These are phyloP conservation scores for Tetrastigma voinierianum DNA, from an alignment of 164 flowering plant species.

Conservation along the genomic window DNA sequence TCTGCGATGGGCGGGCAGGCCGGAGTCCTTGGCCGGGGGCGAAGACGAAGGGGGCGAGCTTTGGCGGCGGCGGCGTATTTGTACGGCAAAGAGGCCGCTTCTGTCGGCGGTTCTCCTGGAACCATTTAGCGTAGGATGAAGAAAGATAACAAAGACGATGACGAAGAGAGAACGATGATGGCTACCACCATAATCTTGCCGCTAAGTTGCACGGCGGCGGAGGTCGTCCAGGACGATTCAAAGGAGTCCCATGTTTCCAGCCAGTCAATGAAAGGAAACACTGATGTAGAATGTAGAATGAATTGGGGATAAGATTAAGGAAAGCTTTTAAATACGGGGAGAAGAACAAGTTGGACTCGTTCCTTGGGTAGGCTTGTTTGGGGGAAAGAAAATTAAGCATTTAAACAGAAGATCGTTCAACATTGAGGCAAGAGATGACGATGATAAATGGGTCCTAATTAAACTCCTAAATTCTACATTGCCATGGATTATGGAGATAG, in stretches of 20 bases:
- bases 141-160: slow-evolving; percentile 55
- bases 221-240: slow-evolving; percentile 5
- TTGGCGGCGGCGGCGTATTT: slow-evolving; percentile 22
- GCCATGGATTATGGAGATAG: no score
- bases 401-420: slow-evolving; percentile 5
- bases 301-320: neutral
- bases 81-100: slow-evolving; percentile 1
- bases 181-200: slow-evolving; percentile 63
- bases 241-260: slow-evolving; percentile 5
- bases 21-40: slow-evolving; percentile 35
- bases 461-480: no score
- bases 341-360: slow-evolving; percentile 8
- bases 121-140: slow-evolving; percentile 74
- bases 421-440: no score
- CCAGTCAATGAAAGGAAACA: neutral
- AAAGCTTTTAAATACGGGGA: neutral
- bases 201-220: slow-evolving; percentile 31
- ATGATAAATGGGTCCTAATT: no score
- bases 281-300: neutral
- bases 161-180: slow-evolving; percentile 52
- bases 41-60: slow-evolving; percentile 52
- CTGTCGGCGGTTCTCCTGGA: slow-evolving; percentile 41
- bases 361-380: neutral
- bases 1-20: slow-evolving; percentile 7
- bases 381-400: neutral